These are phyloP conservation scores for Phaeosphaeriaceae sp. DNA, from an alignment of 2,329 filamentous ascomycete genomes.

Conservation along the genomic window DNA sequence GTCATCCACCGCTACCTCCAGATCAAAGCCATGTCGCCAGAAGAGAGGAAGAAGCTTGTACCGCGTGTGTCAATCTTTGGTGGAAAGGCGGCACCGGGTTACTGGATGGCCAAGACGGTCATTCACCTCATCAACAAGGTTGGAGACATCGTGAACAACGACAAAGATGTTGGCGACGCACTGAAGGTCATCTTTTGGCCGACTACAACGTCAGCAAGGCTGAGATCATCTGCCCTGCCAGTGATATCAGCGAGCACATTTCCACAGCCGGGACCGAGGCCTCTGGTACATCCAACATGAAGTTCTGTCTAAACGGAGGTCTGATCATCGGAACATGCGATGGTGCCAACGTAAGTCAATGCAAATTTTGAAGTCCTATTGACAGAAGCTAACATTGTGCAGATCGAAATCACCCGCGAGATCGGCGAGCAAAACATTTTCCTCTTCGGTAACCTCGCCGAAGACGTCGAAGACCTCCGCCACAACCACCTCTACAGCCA, in stretches of 20 bases:
- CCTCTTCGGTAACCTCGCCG: slow-evolving; percentile 93
- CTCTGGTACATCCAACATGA: slow-evolving; percentile 96
- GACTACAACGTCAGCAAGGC: slow-evolving; percentile 99
- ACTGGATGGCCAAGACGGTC: slow-evolving; percentile 99
- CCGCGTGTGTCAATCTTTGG: slow-evolving; percentile 96
- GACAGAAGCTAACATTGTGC: slow-evolving; percentile 3
- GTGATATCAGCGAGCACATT: slow-evolving; percentile 97
- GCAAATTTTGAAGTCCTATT: neutral
- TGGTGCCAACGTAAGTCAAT: slow-evolving; percentile 82
- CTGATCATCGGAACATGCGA: slow-evolving; percentile 98
- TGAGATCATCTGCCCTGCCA: slow-evolving; percentile 93
- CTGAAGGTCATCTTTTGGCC: slow-evolving; percentile 97
- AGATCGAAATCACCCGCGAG: slow-evolving; percentile 97
- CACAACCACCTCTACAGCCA: slow-evolving; percentile 85
- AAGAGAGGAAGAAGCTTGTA: slow-evolving; percentile 83
- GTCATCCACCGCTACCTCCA: slow-evolving; percentile 92
- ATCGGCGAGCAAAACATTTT: slow-evolving; percentile 98
- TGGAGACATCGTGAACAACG: slow-evolving; percentile 87
- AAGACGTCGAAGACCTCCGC: slow-evolving; percentile 95
- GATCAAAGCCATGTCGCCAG: slow-evolving; percentile 83
- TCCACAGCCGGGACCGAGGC: slow-evolving; percentile 95
- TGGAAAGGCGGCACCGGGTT: slow-evolving; percentile 95
- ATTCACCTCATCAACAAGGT: slow-evolving; percentile 97
- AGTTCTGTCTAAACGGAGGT: slow-evolving; percentile 96
- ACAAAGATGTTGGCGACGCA: slow-evolving; percentile 87